A percentile compares a stretch with the other conserved stretches of the same genome.
Conservation (phyloP, 768 basidiomycete species). For the Lactarius psammicola region DNA sequence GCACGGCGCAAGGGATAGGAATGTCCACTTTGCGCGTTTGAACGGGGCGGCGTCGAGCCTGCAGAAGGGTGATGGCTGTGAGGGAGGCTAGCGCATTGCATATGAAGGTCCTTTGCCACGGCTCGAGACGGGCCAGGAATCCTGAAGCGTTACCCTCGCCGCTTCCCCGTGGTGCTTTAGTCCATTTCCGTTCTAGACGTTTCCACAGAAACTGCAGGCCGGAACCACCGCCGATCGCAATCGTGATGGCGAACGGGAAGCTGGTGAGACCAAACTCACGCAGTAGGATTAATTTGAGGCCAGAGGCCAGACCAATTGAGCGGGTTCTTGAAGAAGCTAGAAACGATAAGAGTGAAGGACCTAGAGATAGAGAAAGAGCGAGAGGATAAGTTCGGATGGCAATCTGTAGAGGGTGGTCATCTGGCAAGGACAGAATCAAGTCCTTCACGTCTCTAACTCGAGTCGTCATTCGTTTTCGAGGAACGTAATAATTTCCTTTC, state of each 20-base stretch:
- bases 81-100: conserved; percentile 56
- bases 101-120: conserved; percentile 54
- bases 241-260: conserved; percentile 67
- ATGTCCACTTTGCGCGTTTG: conserved; percentile 34
- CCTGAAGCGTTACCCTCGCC: neutral
- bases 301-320: conserved; percentile 29
- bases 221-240: conserved; percentile 64
- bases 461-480: neutral
- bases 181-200: conserved; percentile 26
- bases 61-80: conserved; percentile 56
- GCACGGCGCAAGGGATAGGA: conserved; percentile 32
- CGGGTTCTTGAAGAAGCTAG: conserved; percentile 37
- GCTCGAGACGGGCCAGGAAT: conserved; percentile 30
- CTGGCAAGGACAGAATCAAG: conserved; percentile 24
- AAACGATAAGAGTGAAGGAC: conserved; percentile 60
- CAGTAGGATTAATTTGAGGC: conserved; percentile 43
- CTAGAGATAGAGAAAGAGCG: conserved; percentile 62
- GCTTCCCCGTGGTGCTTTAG: neutral
- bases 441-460: neutral
- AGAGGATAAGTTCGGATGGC: conserved; percentile 68
- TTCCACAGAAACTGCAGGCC: conserved; percentile 50
- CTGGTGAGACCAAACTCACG: conserved; percentile 60
- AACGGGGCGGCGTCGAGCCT: conserved; percentile 43
- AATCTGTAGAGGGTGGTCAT: conserved; percentile 53
- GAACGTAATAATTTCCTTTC: neutral